Evolutionary conservation across 2,329 filamentous ascomycete species (phyloP), one percentile per base, ranked within the genome.

Genomic region (Polychaeton citri): DNA sequence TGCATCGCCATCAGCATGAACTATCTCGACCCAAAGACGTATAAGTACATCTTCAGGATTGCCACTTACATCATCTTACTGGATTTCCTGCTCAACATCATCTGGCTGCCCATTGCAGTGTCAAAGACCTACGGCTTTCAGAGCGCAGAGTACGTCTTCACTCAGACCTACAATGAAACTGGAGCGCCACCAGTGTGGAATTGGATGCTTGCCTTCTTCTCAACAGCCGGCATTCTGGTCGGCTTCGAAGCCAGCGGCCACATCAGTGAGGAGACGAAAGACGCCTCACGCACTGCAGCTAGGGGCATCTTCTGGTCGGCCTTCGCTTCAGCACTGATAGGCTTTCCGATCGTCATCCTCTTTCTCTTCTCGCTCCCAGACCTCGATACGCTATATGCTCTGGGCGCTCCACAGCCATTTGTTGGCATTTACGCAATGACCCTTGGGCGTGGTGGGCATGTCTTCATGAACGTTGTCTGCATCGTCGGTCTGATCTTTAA

Each of bases 401-500:
- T 70, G 39, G 65, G 64, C 5, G 67, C 69, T 0, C 66, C 69
- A 0, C 72, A 76, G 39, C 72, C 72, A 0, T 76, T 76, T 36
- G 71, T 76, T 2, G 62, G 66, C 2, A 61, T 76, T 2, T 76
- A 76, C 43, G 72, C 71, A 1, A 61, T 66, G 8, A 65, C 73
- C 7, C 59, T 76, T 12, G 72, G 72, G 2, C 53, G 66, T 33
- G 64, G 69, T 4, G 72, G 68, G 0, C 72, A 76, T 44, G 61
- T 76, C n/a, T 61, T 74, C 39, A 76, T 76, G 72, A 73, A 71
- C 42, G 52, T 75, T n/a, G 54, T 76, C 32, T 74, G 68, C 56
- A 58, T 72, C 20, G 32, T 60, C 15, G 58, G 56, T 3, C 48
- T 60, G n/a, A 51, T 60, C 49, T 67, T 73, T 58, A 76, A 76